Conservation (phyloP, 257 asterid species). For the Solanum corneliomulleri region DNA sequence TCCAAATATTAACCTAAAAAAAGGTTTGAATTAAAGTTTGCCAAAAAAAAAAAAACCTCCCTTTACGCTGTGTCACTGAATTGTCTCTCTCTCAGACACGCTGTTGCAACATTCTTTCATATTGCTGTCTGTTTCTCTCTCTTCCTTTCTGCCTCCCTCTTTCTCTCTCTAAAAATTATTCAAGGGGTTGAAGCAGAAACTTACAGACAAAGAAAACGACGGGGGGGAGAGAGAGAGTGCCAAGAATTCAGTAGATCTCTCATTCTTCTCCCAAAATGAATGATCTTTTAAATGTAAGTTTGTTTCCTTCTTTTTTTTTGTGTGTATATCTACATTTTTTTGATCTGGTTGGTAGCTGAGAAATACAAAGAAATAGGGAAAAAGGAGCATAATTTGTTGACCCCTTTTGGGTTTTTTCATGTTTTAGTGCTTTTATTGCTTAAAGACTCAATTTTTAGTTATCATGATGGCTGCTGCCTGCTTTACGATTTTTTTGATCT, state of each 20-base stretch:
- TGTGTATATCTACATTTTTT: not conserved
- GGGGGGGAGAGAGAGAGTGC: not conserved
- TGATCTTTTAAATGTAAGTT: not conserved
- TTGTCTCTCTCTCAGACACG: not conserved
- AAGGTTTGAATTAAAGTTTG: not conserved
- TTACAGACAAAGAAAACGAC: not conserved
- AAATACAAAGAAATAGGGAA: not conserved
- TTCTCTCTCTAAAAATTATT: not conserved
- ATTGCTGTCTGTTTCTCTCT: conserved; percentile 2
- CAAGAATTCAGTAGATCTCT: not conserved
- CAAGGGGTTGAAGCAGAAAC: not conserved
- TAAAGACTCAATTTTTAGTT: not conserved
- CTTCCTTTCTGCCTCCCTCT: not conserved
- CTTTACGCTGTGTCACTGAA: conserved; percentile 13
- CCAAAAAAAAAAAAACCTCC: conserved; percentile 6
- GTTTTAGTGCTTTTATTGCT: not conserved
- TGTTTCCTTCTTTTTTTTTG: not conserved
- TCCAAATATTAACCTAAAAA: not conserved
- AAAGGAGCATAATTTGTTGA: not conserved
- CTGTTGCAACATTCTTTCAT: conserved; percentile 1
- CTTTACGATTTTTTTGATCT: not conserved
- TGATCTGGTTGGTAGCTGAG: not conserved
- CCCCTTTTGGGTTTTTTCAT: not conserved
- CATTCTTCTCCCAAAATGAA: not conserved
- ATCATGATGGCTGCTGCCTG: not conserved